Conservation (phyloP, 1,284 basidiomycete genomes). For the Trichosporon inkin region DNA sequence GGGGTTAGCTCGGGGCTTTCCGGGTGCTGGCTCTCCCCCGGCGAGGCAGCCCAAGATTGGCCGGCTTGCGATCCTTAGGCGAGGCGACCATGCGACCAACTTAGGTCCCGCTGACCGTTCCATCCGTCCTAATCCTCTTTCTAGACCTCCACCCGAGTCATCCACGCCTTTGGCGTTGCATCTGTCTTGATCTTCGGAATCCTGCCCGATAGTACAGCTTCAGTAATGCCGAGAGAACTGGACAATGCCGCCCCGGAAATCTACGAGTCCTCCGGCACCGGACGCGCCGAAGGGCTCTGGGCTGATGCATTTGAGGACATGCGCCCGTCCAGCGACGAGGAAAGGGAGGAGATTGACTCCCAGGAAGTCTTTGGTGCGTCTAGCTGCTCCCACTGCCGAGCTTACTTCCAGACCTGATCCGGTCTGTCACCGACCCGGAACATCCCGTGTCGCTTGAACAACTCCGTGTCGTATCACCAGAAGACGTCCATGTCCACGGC, state of each 20-base stretch:
- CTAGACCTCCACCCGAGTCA: neutral
- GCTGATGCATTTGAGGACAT: conserved; percentile 16
- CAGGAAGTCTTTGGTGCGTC: conserved; percentile 57
- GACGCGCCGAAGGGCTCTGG: conserved; percentile 21
- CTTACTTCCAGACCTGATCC: conserved; percentile 70
- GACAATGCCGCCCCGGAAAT: conserved; percentile 48
- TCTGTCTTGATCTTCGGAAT: too few relatives aligned
- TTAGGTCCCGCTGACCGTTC: neutral
- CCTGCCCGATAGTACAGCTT: neutral
- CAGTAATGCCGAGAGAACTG: conserved; percentile 38
- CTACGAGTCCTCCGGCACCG: conserved; percentile 30
- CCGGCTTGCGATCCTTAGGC: neutral
- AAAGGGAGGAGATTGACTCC: conserved; percentile 58
- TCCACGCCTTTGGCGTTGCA: too few relatives aligned
- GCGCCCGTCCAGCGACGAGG: conserved; percentile 18
- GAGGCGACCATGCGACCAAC: neutral
- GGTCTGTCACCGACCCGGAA: conserved; percentile 92
- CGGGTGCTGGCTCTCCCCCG: conserved; percentile 6
- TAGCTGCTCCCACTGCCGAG: conserved; percentile 40
- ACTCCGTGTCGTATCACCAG: conserved; percentile 86
- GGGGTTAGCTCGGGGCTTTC: conserved; percentile 19
- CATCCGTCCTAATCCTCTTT: neutral
- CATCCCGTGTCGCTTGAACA: conserved; percentile 94
- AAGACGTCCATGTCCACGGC: conserved; percentile 71
- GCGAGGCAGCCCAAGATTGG: neutral